phyloP scores from a whole-genome alignment of 139 green algal genomes.

The Chlorella sp. region DNA sequence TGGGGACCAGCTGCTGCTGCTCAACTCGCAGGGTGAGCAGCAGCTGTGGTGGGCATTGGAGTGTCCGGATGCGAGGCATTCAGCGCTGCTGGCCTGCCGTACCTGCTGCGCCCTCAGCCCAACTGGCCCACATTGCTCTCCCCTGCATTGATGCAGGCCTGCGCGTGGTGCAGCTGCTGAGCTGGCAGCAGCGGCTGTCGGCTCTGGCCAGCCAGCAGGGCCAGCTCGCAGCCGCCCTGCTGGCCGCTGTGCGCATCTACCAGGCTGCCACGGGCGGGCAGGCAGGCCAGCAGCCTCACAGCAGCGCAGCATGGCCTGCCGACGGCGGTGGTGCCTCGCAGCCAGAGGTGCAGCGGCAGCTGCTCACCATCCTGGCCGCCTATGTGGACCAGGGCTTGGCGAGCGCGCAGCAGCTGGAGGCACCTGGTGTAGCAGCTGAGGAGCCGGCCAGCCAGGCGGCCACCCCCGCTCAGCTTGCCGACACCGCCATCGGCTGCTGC shows the following conservation, averaged over 20 bases:
- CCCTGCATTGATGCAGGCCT: slow-evolving; percentile 29
- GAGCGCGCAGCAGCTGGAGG: slow-evolving; percentile 13
- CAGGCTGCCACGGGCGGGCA: neutral
- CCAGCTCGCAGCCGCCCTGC: slow-evolving; percentile 41
- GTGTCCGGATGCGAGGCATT: too few species aligned
- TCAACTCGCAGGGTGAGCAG: slow-evolving; percentile 45
- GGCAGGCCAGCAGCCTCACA: neutral
- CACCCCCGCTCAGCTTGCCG: slow-evolving; percentile 32
- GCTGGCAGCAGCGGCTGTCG: slow-evolving; percentile 65
- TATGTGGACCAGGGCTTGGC: slow-evolving; percentile 30
- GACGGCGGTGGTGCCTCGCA: neutral
- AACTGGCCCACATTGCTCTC: too few species aligned
- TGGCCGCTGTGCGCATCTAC: slow-evolving; percentile 18
- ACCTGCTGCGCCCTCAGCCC: too few species aligned
- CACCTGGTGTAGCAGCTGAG: neutral
- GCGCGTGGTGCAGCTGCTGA: slow-evolving; percentile 54
- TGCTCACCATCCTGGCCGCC: slow-evolving; percentile 30
- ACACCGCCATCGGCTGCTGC: slow-evolving; percentile 46
- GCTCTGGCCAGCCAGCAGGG: slow-evolving; percentile 37
- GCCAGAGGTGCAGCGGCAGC: slow-evolving; percentile 7
- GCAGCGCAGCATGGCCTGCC: slow-evolving; percentile 31
- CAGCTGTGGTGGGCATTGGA: too few species aligned
- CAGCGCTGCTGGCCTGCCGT: too few species aligned
- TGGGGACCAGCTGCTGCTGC: slow-evolving; percentile 53
- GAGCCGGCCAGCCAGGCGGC: slow-evolving; percentile 1